Conservation (phyloP, 306 rosid genomes). For the Gleditsia sinensis region DNA sequence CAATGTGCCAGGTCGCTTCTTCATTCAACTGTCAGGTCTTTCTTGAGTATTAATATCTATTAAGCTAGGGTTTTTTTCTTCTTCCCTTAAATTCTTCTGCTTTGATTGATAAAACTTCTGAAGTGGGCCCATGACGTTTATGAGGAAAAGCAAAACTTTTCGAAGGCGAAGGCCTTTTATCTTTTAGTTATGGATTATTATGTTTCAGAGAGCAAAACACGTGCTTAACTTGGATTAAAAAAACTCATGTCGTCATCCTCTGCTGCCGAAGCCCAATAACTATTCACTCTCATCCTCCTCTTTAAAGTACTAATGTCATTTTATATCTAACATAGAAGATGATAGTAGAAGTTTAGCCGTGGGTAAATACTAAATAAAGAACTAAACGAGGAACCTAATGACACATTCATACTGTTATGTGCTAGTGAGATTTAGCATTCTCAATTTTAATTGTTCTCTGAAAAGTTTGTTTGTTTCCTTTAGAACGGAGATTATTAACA, state of each 20-base stretch:
- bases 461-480: background rate
- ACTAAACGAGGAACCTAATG: background rate
- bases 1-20: background rate
- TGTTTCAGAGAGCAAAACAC: background rate
- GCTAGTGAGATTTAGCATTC: background rate
- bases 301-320: no score
- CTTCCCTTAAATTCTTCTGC: background rate
- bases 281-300: background rate
- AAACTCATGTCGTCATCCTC: no score
- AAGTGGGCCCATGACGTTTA: background rate
- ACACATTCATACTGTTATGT: background rate
- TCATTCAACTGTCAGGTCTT: background rate
- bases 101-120: background rate
- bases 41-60: background rate
- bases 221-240: no score
- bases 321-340: slow-evolving; percentile 7
- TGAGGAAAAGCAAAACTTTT: background rate
- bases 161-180: background rate
- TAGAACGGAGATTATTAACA: slow-evolving; percentile 5
- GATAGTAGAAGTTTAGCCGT: no score
- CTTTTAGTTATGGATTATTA: slow-evolving; percentile 6
- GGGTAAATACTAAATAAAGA: no score
- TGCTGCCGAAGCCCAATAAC: background rate
- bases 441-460: background rate
- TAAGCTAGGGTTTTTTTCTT: background rate